Conservation (phyloP, 495 filamentous ascomycete species). For the Penicillium nucicola region DNA sequence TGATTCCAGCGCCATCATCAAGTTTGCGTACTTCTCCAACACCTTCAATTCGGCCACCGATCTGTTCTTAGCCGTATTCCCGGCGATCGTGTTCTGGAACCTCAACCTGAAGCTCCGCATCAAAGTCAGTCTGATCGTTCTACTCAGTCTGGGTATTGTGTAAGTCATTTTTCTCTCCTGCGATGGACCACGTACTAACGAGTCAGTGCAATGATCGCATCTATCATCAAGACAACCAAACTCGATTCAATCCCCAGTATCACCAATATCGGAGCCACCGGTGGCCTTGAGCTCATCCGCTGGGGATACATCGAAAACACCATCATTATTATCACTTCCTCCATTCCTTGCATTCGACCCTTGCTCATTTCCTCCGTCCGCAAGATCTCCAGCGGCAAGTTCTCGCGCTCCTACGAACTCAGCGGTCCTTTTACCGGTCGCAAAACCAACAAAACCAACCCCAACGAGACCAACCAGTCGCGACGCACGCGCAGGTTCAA, state of each 20-base stretch:
- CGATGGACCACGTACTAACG: slow-evolving; percentile 1
- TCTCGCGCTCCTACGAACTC: slow-evolving; percentile 32
- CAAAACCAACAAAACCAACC: slow-evolving; percentile 10
- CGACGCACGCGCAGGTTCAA: slow-evolving; percentile 9
- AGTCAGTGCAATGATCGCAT: slow-evolving; percentile 35
- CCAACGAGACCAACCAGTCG: slow-evolving; percentile 16
- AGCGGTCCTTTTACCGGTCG: slow-evolving; percentile 19
- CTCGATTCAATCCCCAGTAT: slow-evolving; percentile 31
- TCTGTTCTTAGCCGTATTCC: slow-evolving; percentile 40
- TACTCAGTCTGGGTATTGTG: slow-evolving; percentile 41
- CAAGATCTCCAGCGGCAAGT: slow-evolving; percentile 31
- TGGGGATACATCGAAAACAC: slow-evolving; percentile 35
- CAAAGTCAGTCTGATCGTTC: slow-evolving; percentile 36
- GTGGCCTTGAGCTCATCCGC: slow-evolving; percentile 30
- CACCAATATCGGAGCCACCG: slow-evolving; percentile 27
- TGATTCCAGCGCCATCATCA: slow-evolving; percentile 17
- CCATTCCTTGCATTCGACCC: slow-evolving; percentile 33
- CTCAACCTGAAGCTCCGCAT: slow-evolving; percentile 37
- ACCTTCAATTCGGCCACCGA: slow-evolving; percentile 41
- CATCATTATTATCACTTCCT: slow-evolving; percentile 36
- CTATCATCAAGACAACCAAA: slow-evolving; percentile 43
- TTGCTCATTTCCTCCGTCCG: slow-evolving; percentile 36
- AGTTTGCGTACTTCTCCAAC: slow-evolving; percentile 34
- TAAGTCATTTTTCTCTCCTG: slow-evolving; percentile 12
- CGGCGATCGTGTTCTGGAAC: slow-evolving; percentile 43